A percentile compares a stretch with the other conserved stretches of the same genome.
phyloP scores from a whole-genome alignment of 805 yeast species.

The Spathaspora hagerdaliae region DNA sequence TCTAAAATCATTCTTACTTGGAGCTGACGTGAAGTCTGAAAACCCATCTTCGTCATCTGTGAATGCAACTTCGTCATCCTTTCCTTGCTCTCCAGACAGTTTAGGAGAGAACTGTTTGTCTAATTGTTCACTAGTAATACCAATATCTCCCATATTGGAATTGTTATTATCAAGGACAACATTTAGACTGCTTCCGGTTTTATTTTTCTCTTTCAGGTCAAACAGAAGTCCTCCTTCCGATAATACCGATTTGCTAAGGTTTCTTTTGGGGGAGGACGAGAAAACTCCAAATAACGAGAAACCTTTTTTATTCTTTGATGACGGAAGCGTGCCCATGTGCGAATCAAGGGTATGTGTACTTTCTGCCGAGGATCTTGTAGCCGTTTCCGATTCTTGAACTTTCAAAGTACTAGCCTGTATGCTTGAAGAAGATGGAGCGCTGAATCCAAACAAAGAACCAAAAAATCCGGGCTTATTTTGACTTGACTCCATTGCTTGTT shows the following conservation, averaged over 20 bases:
- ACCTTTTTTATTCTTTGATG: background rate
- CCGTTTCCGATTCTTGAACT: background rate
- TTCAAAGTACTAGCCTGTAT: background rate
- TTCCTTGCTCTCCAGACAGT: background rate
- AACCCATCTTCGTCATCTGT: conserved; percentile 15
- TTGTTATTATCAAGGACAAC: background rate
- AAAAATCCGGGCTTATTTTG: background rate
- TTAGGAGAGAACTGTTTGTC: background rate
- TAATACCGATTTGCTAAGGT: conserved; percentile 1
- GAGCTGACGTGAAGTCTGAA: conserved; percentile 17
- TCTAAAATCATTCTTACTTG: background rate
- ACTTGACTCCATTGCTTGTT: background rate
- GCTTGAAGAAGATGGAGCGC: background rate
- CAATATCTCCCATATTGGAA: background rate
- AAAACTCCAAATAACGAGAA: conserved; percentile 2
- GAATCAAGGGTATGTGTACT: conserved; percentile 1
- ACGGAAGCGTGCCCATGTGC: background rate
- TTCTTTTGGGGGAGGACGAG: background rate
- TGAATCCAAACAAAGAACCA: background rate
- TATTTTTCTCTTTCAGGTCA: background rate
- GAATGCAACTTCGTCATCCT: background rate
- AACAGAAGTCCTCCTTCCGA: background rate
- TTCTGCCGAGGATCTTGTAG: conserved; percentile 1
- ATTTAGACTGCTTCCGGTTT: background rate
- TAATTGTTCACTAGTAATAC: background rate